Conservation (phyloP, 2,329 filamentous ascomycete species). For the Monascus ruber region DNA sequence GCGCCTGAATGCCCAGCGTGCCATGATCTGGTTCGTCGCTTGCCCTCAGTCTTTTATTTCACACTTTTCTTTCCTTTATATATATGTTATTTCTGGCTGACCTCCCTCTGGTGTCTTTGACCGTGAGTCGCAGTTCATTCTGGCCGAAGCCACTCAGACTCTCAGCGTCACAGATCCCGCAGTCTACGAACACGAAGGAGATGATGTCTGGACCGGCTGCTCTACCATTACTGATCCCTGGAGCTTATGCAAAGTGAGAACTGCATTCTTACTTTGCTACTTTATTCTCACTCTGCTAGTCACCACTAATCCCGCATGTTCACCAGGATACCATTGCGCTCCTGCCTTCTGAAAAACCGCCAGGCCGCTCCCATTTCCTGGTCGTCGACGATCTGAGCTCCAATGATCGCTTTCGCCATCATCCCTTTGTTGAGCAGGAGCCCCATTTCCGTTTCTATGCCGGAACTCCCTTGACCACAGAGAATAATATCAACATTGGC, state of each 20-base stretch:
- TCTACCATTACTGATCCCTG: constrained; percentile 20
- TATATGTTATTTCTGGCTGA: not conserved
- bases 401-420: constrained; percentile 27
- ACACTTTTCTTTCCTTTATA: not conserved
- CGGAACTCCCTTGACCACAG: constrained; percentile 50
- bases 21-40: constrained; percentile 22
- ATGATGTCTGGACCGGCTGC: constrained; percentile 21
- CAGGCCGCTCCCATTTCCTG: constrained; percentile 15
- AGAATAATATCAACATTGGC: constrained; percentile 47
- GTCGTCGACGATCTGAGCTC: constrained; percentile 29
- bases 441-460: constrained; percentile 41
- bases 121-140: constrained; percentile 36
- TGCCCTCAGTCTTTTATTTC: not conserved
- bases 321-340: constrained; percentile 25
- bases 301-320: too few relatives aligned
- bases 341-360: constrained; percentile 11
- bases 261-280: not conserved
- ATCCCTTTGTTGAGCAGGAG: constrained; percentile 22
- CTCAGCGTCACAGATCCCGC: constrained; percentile 25
- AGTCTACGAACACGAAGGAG: constrained; percentile 18
- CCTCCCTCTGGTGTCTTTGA: constrained; percentile 31
- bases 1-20: constrained; percentile 25
- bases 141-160: constrained; percentile 40
- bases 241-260: constrained; percentile 24
- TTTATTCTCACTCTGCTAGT: not conserved